These are phyloP conservation scores for Xylariales sp. DNA, from an alignment of 2,329 filamentous ascomycete species.

Conservation along the genomic window DNA sequence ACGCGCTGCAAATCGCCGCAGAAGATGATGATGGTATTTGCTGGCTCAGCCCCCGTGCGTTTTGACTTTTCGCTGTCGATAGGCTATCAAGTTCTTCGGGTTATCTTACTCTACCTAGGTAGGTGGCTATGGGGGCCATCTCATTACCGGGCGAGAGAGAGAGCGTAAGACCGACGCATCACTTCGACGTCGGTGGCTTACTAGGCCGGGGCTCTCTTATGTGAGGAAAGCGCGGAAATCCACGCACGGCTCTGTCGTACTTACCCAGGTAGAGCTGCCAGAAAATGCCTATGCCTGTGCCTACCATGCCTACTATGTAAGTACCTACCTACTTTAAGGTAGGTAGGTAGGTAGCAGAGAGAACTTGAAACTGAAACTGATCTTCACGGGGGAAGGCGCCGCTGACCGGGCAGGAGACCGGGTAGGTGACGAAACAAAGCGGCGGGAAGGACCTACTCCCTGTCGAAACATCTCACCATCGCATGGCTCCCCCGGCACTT, in stretches of 20 bases:
- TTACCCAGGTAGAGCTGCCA: no score
- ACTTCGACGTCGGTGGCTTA: neutral
- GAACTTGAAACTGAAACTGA: slow-evolving; percentile 5
- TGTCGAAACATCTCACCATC: slow-evolving; percentile 20
- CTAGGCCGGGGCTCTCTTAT: neutral
- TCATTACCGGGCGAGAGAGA: neutral
- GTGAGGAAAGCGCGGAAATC: neutral
- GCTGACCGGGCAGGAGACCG: slow-evolving; percentile 7
- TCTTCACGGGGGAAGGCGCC: slow-evolving; percentile 8
- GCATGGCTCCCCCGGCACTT: slow-evolving; percentile 13
- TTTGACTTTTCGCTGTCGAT: neutral
- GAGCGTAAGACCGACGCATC: neutral
- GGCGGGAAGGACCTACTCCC: slow-evolving; percentile 4
- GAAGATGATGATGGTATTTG: neutral
- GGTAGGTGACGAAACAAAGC: slow-evolving; percentile 19
- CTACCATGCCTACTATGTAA: no score
- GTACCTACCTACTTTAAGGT: neutral
- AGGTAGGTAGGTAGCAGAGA: neutral
- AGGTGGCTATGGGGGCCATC: neutral
- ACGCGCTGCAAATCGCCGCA: neutral
- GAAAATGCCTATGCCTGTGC: no score
- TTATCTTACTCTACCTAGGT: no score
- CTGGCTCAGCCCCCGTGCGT: neutral
- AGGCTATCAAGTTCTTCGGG: no score
- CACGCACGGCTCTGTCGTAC: no score